Conservation (phyloP, 2,329 filamentous ascomycete species). For the Macroventuria anomochaeta region DNA sequence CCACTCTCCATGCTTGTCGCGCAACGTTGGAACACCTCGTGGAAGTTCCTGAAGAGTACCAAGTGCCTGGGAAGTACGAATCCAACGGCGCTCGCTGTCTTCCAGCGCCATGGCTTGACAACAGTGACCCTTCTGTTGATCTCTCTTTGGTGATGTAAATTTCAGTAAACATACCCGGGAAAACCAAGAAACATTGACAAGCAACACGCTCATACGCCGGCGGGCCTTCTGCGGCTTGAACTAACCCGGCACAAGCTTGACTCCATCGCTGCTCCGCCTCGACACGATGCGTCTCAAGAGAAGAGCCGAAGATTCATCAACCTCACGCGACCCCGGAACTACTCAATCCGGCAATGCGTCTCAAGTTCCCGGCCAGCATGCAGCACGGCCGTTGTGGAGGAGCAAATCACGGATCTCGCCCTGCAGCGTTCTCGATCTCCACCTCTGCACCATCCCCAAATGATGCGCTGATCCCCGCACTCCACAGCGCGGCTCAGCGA, state of each 20-base stretch:
- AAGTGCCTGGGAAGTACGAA: neutral
- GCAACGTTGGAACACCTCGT: conserved; percentile 1
- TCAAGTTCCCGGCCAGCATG: neutral
- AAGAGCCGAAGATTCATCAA: conserved; percentile 9
- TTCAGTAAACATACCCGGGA: neutral
- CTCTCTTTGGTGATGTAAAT: neutral
- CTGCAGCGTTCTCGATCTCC: conserved; percentile 1
- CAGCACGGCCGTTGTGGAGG: conserved; percentile 13
- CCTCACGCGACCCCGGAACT: conserved; percentile 7
- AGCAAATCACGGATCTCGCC: conserved; percentile 13
- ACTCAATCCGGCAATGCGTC: conserved; percentile 7
- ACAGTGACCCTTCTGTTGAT: conserved; percentile 5
- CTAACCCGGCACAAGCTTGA: conserved; percentile 13
- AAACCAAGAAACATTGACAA: conserved; percentile 1
- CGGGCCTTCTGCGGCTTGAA: conserved; percentile 13
- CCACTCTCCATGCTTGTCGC: conserved; percentile 10
- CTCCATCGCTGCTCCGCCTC: neutral
- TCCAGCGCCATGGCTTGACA: conserved; percentile 6
- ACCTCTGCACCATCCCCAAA: conserved; percentile 8
- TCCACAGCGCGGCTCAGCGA: conserved; percentile 18
- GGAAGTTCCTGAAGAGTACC: neutral
- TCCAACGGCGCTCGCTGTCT: conserved; percentile 1
- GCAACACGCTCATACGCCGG: conserved; percentile 13
- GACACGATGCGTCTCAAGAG: conserved; percentile 10
- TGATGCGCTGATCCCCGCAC: conserved; percentile 15